Base-by-base conservation (phyloP, 192 early-diverging fungal species). In the Rhizophagus prolifer region DNA sequence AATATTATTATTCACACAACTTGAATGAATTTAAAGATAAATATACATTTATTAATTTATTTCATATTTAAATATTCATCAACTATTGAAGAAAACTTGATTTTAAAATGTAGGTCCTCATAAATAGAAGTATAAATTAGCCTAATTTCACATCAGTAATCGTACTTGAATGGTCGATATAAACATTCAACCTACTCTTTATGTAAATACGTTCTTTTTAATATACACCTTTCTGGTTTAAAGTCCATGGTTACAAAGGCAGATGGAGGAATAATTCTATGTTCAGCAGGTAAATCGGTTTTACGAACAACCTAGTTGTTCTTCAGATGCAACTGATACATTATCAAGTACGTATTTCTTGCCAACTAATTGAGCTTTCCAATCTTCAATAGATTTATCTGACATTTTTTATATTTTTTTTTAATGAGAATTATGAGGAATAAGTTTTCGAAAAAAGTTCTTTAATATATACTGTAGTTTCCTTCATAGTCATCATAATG, bases 361-460 rank as follows among this genome's bases (percentile, higher is more conserved):
- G 16, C 50, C 50, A 54, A 54, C 4, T 21, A 54, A 54, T 54
- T 54, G 14, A 54, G 50, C 19, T n/a, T 54, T 21, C 50, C 46
- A 26, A 7, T 64, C 19, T 47, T 46, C 38, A 70, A 34, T 10
- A 58, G 67, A 72, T 71, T 46, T 26, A 2, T 61, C 23, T 19
- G 36, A 9, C 78, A 73, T 72, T 14, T 72, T 65, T 70, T 19
- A 41, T n/a, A 41, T 9, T 4, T 38, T 38, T 44, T 44, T 44
- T 44, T 12, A 44, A 10, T n/a, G 14, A 54, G 1, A 19, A 54
- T 54, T n/a, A 21, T 1, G 16, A 54, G 16, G 16, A 14, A 50
- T 13, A 47, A 47, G 1, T 46, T 46, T 46, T 13, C 9, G 5
- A 16, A 4, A 16, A 2, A 16, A 50, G 3, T 50, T 50, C 14